A percentile compares a stretch with the other conserved stretches of the same genome.
These are phyloP conservation scores for Populus ilicifolia DNA, from an alignment of 345 rosid genomes.

Conservation along the genomic window DNA sequence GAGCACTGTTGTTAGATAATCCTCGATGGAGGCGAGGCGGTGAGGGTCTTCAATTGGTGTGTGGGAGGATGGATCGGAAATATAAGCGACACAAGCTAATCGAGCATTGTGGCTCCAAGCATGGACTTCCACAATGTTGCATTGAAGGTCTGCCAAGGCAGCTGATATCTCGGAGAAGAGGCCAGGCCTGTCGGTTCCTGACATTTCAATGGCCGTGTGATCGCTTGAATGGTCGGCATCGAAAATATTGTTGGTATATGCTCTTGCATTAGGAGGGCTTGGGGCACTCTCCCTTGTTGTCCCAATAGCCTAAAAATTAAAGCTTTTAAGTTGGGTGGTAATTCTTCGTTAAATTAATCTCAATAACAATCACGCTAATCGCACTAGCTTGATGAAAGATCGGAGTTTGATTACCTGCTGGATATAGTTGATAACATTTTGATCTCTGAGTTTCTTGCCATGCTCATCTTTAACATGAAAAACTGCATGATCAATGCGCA, in stretches of 20 bases:
- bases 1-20: conserved; percentile 54
- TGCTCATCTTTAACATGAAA: conserved; percentile 73
- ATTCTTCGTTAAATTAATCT: neutral
- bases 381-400: neutral
- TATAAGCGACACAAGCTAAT: conserved; percentile 59
- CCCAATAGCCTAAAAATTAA: conserved; percentile 46
- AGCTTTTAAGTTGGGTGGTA: neutral
- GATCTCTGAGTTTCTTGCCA: conserved; percentile 63
- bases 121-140: conserved; percentile 66
- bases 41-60: conserved; percentile 52
- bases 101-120: conserved; percentile 81
- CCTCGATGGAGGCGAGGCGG: conserved; percentile 62
- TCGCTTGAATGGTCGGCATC: conserved; percentile 25
- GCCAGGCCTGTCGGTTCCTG: conserved; percentile 64
- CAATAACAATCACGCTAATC: neutral
- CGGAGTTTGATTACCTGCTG: conserved; percentile 36
- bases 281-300: conserved; percentile 41
- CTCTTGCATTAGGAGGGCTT: conserved; percentile 18
- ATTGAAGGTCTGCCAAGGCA: conserved; percentile 49
- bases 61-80: conserved; percentile 48
- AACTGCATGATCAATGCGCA: conserved; percentile 34
- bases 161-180: conserved; percentile 79
- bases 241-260: conserved; percentile 18
- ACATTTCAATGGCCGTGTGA: conserved; percentile 66
- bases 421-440: conserved; percentile 50